Evolutionary conservation across 139 green algal genomes (phyloP), one percentile per base, ranked within the genome.

Genomic region (Raphidocelis subcapitata): DNA sequence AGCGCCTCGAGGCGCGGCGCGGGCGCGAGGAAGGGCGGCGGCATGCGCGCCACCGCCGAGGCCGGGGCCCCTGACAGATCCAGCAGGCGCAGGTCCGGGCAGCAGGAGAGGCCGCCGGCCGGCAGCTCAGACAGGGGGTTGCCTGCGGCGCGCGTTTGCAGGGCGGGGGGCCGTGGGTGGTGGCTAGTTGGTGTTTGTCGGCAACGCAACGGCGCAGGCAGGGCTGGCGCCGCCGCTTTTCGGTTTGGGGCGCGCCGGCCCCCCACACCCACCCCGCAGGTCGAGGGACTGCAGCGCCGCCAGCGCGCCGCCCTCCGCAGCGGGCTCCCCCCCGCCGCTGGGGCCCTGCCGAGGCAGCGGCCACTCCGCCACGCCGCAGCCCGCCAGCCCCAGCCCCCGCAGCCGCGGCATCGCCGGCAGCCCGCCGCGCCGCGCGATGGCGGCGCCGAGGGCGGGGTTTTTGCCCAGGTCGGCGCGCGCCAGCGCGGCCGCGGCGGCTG

Each of bases 1-100:
- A 74, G 24, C 57, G 44, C 57, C 57, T 80, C 65, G n/a, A 87
- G 82, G 12, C 57, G 51, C 0, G 52, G 62, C 8, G 79, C 35
- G 29, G 12, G 5, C 1, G 44, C 32, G 1, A 84, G 62, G 16
- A n/a, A 31, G 21, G 36, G 77, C 10, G 44, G 26, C 0, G 65
- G 52, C 41, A 84, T 59, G 14, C 54, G 32, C 14, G 20, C 18
- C 16, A 49, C 31, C 20, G 37, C 62, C 5, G 23, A n/a, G n/a
- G 2, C 3, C 5, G 14, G 20, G 12, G 3, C 63, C 83, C 82
- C 79, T 68, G 82, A 73, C 33, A 87, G 23, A 26, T 87, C 75
- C 23, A 87, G 56, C 16, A 56, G 55, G 1, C 60, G 52, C 57
- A 85, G 62, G 1, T 15, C 57, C 10, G 79, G 74, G 65, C 82